Evolutionary conservation across 2,329 filamentous ascomycete genomes (phyloP), one percentile per base, ranked within the genome.

Genomic region (Biscogniauxia mediterranea): DNA sequence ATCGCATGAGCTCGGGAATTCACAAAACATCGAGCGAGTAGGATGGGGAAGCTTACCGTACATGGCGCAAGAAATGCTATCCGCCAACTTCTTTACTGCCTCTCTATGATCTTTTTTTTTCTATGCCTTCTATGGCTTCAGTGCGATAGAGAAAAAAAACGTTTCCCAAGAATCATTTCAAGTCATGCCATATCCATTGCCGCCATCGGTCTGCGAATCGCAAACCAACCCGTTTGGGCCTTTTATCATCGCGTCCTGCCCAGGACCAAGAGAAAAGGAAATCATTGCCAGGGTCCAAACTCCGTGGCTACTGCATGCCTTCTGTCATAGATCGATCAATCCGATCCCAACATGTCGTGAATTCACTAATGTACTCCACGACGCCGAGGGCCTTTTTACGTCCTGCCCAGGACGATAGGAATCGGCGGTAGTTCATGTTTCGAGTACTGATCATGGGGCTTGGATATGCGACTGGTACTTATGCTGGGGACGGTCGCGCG

Each of bases 321-420:
- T 62, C 60, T 28, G 58, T 15, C 59, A 21, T 25, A 52, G 55
- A 26, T 20, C 50, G 19, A 26, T 52, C 49, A 28, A 32, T 15
- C 26, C 55, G 49, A 56, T 23, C 49, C 59, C 46, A 52, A 46
- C 32, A 57, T 38, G 65, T 60, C 67, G 64, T 53, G 65, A 64
- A 62, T 57, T 28, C 52, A 61, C 49, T 49, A 23, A 52, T 68
- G 61, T 59, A 59, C 60, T 68, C 68, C 66, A 56, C 68, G 66
- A 67, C 66, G 42, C 50, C 54, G 26, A 23, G 60, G 70, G 75
- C 74, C 73, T 76, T 77, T 78, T 78, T 70, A 64, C 62, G 77
- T 78, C 76, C 61, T 78, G 71, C 77, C 75, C 72, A 79, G 77
- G 78, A 77, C 75, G 58, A 73, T 54, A 20, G 5, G 17, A 9